Conservation (phyloP, 495 filamentous ascomycete genomes). For the Penicillium robsamsonii region DNA sequence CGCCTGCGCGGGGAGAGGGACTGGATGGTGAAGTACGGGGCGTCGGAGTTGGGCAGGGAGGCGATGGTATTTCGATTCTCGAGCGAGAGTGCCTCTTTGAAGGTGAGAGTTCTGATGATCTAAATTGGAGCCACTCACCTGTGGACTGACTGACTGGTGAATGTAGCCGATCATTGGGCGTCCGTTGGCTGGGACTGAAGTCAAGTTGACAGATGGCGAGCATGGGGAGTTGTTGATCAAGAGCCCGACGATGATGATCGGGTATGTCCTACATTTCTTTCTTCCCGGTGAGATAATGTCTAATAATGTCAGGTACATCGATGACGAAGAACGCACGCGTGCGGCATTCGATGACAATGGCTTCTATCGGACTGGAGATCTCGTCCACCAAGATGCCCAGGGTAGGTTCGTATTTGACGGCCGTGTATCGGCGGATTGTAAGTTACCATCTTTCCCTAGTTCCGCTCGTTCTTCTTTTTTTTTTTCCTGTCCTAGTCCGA, state of each 20-base stretch:
- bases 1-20: background rate
- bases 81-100: background rate
- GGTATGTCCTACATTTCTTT: background rate
- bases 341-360: slow-evolving; percentile 23
- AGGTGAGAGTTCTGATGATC: background rate
- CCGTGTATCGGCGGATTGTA: slow-evolving; percentile 34
- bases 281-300: background rate
- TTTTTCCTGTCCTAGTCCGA: too few species aligned
- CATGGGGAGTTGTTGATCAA: slow-evolving; percentile 4
- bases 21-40: slow-evolving; percentile 3
- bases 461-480: too few species aligned
- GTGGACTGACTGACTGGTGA: too few species aligned
- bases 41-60: background rate
- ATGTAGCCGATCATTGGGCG: background rate
- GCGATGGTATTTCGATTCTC: background rate
- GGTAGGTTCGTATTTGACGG: slow-evolving; percentile 38
- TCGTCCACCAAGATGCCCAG: slow-evolving; percentile 31
- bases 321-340: slow-evolving; percentile 7
- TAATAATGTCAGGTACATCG: background rate
- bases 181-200: background rate
- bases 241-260: slow-evolving; percentile 2
- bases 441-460: too few species aligned
- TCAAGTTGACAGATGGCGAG: background rate
- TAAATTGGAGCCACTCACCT: background rate
- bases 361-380: slow-evolving; percentile 39